Evolutionary conservation across 306 rosid species (phyloP).

Genomic region (Mimosa pudica): DNA sequence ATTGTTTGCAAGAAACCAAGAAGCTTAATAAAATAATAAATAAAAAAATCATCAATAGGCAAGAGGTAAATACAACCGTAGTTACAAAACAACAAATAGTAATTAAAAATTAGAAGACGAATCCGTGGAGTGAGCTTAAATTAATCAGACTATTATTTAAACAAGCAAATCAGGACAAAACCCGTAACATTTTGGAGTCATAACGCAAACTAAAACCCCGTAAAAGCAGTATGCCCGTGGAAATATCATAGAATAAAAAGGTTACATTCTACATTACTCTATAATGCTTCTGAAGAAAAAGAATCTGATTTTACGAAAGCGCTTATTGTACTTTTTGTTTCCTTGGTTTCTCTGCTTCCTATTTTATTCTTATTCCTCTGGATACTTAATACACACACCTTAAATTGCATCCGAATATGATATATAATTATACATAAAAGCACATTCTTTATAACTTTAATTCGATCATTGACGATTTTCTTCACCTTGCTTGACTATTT

Average conservation of each 20-base stretch:
- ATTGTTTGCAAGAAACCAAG: too few species aligned
- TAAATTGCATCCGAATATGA: neutral
- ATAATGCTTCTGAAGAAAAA: slow-evolving; percentile 17
- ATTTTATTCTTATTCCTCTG: slow-evolving; percentile 24
- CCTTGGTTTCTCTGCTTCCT: slow-evolving; percentile 29
- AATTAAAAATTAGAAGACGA: too few species aligned
- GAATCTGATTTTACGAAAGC: slow-evolving; percentile 7
- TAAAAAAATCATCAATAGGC: too few species aligned
- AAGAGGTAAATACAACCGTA: too few species aligned
- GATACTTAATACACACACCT: neutral
- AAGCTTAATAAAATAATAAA: too few species aligned
- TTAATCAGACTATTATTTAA: too few species aligned
- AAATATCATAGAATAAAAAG: neutral
- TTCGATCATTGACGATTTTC: too few species aligned
- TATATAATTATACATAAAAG: neutral
- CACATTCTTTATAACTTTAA: neutral
- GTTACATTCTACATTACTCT: slow-evolving; percentile 24
- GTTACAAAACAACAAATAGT: too few species aligned
- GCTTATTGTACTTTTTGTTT: slow-evolving; percentile 14
- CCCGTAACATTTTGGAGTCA: too few species aligned
- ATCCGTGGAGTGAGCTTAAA: too few species aligned
- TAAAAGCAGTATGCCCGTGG: neutral
- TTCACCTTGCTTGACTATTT: too few species aligned
- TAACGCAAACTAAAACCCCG: neutral
- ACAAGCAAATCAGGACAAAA: too few species aligned